Evolutionary conservation across 2,329 filamentous ascomycete genomes (phyloP).

Genomic region (Pseudogymnoascus pannorum): DNA sequence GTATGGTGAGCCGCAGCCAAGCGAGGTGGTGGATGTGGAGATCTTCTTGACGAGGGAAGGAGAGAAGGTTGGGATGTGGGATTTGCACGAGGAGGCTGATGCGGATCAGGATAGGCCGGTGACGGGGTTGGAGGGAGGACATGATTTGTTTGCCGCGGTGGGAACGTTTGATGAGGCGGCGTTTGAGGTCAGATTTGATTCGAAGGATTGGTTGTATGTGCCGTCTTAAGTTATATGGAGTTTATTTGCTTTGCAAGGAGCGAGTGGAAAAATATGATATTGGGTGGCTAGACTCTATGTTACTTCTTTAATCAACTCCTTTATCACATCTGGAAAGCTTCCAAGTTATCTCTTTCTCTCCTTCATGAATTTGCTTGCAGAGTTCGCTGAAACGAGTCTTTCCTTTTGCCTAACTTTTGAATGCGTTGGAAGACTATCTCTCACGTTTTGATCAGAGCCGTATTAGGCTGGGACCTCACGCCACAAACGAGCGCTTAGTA

Average conservation of each 20-base stretch:
- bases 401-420: neutral
- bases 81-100: constrained; percentile 69
- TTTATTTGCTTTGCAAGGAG: neutral
- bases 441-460: neutral
- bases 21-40: constrained; percentile 39
- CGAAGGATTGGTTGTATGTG: constrained; percentile 49
- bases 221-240: constrained; percentile 17
- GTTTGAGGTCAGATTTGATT: constrained; percentile 60
- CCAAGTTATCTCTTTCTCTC: too few relatives aligned
- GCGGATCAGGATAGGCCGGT: constrained; percentile 52
- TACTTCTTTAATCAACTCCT: neutral
- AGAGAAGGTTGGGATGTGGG: constrained; percentile 52
- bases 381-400: neutral
- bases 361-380: neutral
- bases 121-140: constrained; percentile 60
- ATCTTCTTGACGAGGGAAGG: constrained; percentile 69
- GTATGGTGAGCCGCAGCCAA: constrained; percentile 24
- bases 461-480: neutral
- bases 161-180: constrained; percentile 62
- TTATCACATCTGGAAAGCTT: too few relatives aligned
- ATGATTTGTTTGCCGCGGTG: constrained; percentile 64
- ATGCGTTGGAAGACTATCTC: neutral
- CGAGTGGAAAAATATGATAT: neutral
- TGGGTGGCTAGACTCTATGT: neutral
- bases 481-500: neutral